Evolutionary conservation across 73 alveolate genomes (phyloP), one percentile per base, ranked within the genome.

Genomic region (Blepharisma stoltei): DNA sequence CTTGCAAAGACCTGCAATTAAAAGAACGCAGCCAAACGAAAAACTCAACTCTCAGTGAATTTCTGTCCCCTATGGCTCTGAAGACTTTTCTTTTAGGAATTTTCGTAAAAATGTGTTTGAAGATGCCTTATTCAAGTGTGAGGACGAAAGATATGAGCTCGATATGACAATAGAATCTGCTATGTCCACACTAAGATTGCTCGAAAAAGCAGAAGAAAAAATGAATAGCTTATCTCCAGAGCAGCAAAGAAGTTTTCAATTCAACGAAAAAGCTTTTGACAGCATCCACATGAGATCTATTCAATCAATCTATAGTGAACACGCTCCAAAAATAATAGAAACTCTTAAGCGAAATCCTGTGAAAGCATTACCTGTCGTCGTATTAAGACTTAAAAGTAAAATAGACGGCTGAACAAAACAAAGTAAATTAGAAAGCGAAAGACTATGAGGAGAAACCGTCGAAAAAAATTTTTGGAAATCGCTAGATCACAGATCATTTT

Each of bases 81-180:
- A 84, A 43, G 88, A 84, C 77, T 47, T 79, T 54, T 69, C 87
- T 45, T 84, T 84, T 45, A 45, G 88, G 7, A 68, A 78, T 46
- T 78, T 84, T 84, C 80, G 92, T 11, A 79, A 81, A 67, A 84
- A 84, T 71, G 67, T 67, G n/a, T 84, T 70, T 55, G 92, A 84
- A 65, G 92, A 84, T 49, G 54, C 82, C 43, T n/a, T 84, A 3
- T 84, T 84, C 83, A 84, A 84, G 55, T 78, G 88, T 81, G 92
- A 84, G 46, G 92, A 84, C 60, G 92, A 84, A 60, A 79, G 88
- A 45, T 84, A 66, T 81, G 92, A 84, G 77, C 85, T 69, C 41
- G 92, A 84, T 71, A 81, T 81, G 66, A 71, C 77, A 20, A 69
- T 37, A 11, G 79, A 69, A 69, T 14, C 18, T 25, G 73, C 73